Base-by-base conservation (phyloP, 2,329 filamentous ascomycete genomes). In the Fusarium sp. region DNA sequence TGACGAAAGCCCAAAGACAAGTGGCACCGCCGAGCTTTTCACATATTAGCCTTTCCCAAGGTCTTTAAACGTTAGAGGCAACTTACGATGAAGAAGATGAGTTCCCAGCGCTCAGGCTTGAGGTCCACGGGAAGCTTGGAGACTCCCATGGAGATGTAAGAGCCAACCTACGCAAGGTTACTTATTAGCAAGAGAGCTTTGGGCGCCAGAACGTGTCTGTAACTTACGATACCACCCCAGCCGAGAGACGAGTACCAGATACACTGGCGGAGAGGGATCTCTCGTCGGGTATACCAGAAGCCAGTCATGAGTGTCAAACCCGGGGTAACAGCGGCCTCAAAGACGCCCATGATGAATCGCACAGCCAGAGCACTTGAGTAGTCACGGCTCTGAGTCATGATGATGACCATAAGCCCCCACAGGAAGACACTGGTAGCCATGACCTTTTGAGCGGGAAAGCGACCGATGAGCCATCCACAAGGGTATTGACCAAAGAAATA, bases 341-440 rank as follows among this genome's bases (percentile, higher is more conserved):
- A 63, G 7, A 63, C 28, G 15, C 61, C 61, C 61, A 63, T 63
- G 15, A 63, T 63, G 35, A 63, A 63, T 6, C 61, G 35, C 13
- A 63, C 61, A 7, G 61, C 54, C n/a, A 63, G 38, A n/a, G 61
- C 61, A 24, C 61, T 63, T 3, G 61, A 59, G 20, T 63, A 63
- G 13, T 63, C 61, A 7, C 61, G 54, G n/a, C 61, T 63, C 42
- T 60, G 54, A 8, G 61, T 63, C 61, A 63, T 63, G 42, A 63
- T 60, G 4, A 63, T 20, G 10, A 60, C 61, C 61, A 63, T 63
- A 2, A 63, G 18, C 2, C 61, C 61, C 54, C 54, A 63, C 9
- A 63, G 26, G 18, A 63, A 63, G 8, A 63, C n/a, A n/a, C 61
- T 63, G 26, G 60, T 63, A n/a, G 61, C 61, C 61, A 63, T 63